Conservation (phyloP, 768 basidiomycete genomes). For the Dictyophora rubrovolvata region DNA sequence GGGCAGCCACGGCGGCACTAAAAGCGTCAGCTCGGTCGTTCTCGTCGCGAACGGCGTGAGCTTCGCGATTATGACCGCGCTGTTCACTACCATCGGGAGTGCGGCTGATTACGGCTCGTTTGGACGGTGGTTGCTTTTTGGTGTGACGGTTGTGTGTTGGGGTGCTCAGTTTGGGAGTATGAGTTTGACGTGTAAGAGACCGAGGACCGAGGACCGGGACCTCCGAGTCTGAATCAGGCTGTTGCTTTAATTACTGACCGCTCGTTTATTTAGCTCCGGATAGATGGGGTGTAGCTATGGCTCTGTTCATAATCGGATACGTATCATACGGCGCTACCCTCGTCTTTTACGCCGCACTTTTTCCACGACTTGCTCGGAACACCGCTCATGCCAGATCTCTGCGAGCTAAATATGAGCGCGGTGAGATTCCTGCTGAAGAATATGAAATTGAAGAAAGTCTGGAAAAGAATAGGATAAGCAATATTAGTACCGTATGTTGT, state of each 20-base stretch:
- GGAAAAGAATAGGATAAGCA: slow-evolving; percentile 79
- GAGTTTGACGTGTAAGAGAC: slow-evolving; percentile 58
- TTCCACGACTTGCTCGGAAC: slow-evolving; percentile 75
- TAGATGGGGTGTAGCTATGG: slow-evolving; percentile 71
- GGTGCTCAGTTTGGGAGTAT: slow-evolving; percentile 70
- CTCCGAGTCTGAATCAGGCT: too few relatives aligned
- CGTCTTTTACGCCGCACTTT: slow-evolving; percentile 70
- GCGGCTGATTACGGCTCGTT: slow-evolving; percentile 68
- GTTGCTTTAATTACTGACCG: background rate
- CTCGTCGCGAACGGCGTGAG: slow-evolving; percentile 66
- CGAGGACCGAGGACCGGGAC: too few relatives aligned
- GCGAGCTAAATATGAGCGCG: slow-evolving; percentile 44
- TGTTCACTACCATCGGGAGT: slow-evolving; percentile 69
- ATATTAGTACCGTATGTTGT: slow-evolving; percentile 60
- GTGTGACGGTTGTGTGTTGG: slow-evolving; percentile 69
- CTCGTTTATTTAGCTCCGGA: slow-evolving; percentile 38
- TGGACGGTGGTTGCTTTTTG: slow-evolving; percentile 69
- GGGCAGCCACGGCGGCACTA: slow-evolving; percentile 47
- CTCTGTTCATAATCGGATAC: slow-evolving; percentile 68
- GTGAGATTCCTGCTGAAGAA: slow-evolving; percentile 47
- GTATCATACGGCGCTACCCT: slow-evolving; percentile 72
- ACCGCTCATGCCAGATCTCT: slow-evolving; percentile 52
- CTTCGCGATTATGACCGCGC: slow-evolving; percentile 71
- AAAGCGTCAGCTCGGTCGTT: slow-evolving; percentile 66
- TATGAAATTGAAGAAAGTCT: slow-evolving; percentile 69